phyloP scores from a whole-genome alignment of 2,329 filamentous ascomycete species.

The Cladosporium phlei region DNA sequence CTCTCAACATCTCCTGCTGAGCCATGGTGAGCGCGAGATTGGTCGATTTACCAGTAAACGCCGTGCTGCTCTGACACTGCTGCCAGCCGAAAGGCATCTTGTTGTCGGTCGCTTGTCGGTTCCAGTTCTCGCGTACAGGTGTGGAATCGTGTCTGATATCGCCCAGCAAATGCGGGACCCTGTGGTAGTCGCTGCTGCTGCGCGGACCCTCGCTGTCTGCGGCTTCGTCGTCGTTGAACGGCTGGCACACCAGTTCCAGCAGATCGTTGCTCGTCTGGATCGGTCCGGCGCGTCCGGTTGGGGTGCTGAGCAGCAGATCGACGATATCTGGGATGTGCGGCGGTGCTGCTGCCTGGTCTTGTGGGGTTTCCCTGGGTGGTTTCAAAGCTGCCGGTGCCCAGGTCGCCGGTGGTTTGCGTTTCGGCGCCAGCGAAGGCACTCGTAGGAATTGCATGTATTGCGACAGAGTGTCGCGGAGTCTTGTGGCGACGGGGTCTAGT shows the following conservation, averaged over 20 bases:
- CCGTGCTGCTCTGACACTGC: constrained; percentile 8
- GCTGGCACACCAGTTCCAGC: constrained; percentile 9
- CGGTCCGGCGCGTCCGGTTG: constrained; percentile 4
- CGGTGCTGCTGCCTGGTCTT: not conserved
- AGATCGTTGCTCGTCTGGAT: constrained; percentile 5
- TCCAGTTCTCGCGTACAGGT: not conserved
- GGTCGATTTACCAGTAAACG: not conserved
- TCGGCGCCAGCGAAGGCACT: not conserved
- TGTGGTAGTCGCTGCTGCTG: no score
- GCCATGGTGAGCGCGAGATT: constrained; percentile 5
- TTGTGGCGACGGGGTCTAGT: constrained; percentile 6
- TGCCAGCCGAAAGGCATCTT: constrained; percentile 12
- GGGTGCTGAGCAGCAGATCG: constrained; percentile 2
- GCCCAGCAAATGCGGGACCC: not conserved
- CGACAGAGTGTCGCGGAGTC: constrained; percentile 6
- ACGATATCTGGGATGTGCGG: no score
- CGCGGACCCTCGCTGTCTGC: no score
- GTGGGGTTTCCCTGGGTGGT: not conserved
- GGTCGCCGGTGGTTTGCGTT: not conserved
- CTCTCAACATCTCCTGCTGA: constrained; percentile 6
- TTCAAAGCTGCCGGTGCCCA: constrained; percentile 1
- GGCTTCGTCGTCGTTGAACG: constrained; percentile 2
- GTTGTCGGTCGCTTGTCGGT: not conserved
- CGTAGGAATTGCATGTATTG: constrained; percentile 12
- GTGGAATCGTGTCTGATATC: not conserved